phyloP scores from a whole-genome alignment of 768 basidiomycete species.

The Kwoniella mangroviensis region DNA sequence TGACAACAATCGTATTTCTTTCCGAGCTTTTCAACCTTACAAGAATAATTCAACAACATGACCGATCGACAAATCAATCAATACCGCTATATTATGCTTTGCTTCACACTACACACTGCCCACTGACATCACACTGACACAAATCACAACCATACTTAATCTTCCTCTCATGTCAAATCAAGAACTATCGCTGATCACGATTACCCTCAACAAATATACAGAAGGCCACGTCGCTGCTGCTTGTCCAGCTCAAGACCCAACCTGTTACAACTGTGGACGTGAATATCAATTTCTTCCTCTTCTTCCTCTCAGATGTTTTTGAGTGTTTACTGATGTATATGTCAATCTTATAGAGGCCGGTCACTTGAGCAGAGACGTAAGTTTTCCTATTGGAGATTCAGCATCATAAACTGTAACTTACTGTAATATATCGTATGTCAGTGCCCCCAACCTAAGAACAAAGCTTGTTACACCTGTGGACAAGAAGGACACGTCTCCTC shows the following conservation, averaged over 20 bases:
- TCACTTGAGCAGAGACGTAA: conserved; percentile 53
- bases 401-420: background rate
- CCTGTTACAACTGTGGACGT: conserved; percentile 56
- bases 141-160: conserved; percentile 10
- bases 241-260: conserved; percentile 54
- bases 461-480: conserved; percentile 57
- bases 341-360: conserved; percentile 36
- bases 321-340: too few relatives aligned
- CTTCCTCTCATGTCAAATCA: background rate
- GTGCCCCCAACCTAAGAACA: conserved; percentile 57
- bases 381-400: conserved; percentile 8
- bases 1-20: background rate
- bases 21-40: background rate
- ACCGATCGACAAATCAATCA: too few relatives aligned
- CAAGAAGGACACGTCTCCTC: conserved; percentile 57
- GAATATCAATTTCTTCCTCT: conserved; percentile 11
- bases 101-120: conserved; percentile 8
- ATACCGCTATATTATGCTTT: too few relatives aligned
- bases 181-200: background rate
- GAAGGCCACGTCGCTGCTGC: conserved; percentile 55
- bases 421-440: background rate
- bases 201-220: conserved; percentile 16
- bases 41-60: background rate
- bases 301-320: background rate
- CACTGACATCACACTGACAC: conserved; percentile 4